Evolutionary conservation across 768 basidiomycete genomes (phyloP), one percentile per base, ranked within the genome.

Genomic region (Boletus reticuloceps): DNA sequence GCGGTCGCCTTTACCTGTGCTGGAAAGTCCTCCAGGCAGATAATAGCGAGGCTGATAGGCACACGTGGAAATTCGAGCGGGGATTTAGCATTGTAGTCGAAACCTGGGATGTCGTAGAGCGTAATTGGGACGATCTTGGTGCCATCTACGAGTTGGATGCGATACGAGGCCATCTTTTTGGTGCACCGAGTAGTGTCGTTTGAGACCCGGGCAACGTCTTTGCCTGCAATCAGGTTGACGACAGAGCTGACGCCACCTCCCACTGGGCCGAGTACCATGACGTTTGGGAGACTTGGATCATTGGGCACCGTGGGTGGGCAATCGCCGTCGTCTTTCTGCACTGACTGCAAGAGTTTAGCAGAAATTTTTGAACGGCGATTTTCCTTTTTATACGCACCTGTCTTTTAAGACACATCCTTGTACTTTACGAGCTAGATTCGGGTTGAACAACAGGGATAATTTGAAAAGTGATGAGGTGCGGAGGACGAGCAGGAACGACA

Each of bases 211-310:
- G 69, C 60, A 3, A 66, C 50, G 2, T 55, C 49, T 27, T 54
- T 50, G 48, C 64, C 61, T 31, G 62, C 59, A 45, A 69, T 71
- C 53, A 69, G 38, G 58, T 71, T 71, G 67, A 69, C 63, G 45
- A 69, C 55, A 38, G 68, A 66, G 43, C 69, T 69, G 51, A 55
- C 60, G 12, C 69, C 69, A 20, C 62, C 62, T 13, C 69, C 67
- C 19, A 42, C 55, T 22, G 62, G 64, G 32, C 68, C 69, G 13
- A 70, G 49, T 6, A 69, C 65, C 38, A 69, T 51, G 9, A 71
- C 29, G 20, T 66, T 67, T 11, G 62, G 64, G 16, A 55, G 41
- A 7, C 6, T 55, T 22, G 61, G 46, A 8, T 51, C 55, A 9
- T 22, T 47, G 43, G 47, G 34, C 10, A 19, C 22, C 6, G 47